phyloP scores from a whole-genome alignment of 257 asterid species.

The Nicotiana tomentosiformis region DNA sequence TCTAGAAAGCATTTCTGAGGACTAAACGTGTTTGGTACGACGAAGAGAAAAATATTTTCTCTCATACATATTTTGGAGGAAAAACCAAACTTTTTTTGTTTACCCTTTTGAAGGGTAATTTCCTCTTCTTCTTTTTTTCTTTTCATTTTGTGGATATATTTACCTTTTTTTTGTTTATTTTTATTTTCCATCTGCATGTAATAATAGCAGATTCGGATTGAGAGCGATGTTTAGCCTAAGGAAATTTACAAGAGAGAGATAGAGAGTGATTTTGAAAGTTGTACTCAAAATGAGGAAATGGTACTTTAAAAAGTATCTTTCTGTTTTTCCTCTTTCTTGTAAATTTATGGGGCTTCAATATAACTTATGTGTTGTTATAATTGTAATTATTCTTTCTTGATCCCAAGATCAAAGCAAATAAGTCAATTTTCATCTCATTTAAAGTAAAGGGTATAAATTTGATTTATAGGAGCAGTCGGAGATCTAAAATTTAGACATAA shows the following conservation, averaged over 20 bases:
- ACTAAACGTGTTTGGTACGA: not conserved
- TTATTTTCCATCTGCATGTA: constrained; percentile 32
- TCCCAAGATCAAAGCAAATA: not conserved
- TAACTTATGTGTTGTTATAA: not conserved
- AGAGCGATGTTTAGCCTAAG: constrained; percentile 11
- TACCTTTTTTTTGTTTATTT: not conserved
- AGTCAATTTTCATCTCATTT: not conserved
- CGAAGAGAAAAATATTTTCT: not conserved
- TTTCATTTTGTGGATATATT: not conserved
- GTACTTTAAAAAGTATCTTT: not conserved
- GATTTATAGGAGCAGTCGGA: not conserved
- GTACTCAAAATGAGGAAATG: not conserved
- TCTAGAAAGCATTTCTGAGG: constrained; percentile 57
- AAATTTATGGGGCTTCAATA: constrained; percentile 14
- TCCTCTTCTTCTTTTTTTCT: constrained; percentile 33
- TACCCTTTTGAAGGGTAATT: constrained; percentile 11
- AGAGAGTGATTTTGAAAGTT: not conserved
- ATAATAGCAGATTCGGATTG: constrained; percentile 33
- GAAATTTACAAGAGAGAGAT: constrained; percentile 9
- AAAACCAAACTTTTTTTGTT: not conserved
- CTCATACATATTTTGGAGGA: not conserved
- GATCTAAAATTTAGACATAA: not conserved
- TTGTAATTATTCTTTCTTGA: not conserved
- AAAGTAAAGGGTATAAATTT: not conserved
- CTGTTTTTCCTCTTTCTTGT: constrained; percentile 18